Evolutionary conservation across 257 asterid genomes (phyloP), one percentile per base, ranked within the genome.

Genomic region (Solanum ahanhuiri): DNA sequence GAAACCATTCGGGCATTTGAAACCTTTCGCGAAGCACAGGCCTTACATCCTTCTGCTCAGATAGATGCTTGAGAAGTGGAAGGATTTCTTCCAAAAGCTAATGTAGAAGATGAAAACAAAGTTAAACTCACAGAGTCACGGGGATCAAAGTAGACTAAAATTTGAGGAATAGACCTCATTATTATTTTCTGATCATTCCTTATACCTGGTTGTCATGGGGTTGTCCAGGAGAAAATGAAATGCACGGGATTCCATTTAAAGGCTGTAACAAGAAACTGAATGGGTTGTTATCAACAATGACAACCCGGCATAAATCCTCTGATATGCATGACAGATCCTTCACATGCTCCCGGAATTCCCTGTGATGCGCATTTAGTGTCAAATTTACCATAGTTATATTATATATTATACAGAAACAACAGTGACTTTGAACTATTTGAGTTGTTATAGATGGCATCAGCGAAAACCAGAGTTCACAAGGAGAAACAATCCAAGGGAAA

Each of bases 181-280:
- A 23, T 35, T 77, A 25, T 77, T 83, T 83, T 84, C 54, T 30
- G 64, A 23, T 67, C 66, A 34, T 64, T n/a, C 11, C 70, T 22
- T 58, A 12, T 89, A 96, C 98, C 98, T 95, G 98, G 33, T 92
- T 90, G 83, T 96, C 98, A 12, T 91, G 94, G 8, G 98, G 98
- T 85, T 96, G 98, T 37, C 90, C 89, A 39, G 92, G 92, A 73
- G 92, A 91, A 85, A 92, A 92, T 69, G 93, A 91, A 79, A 94
- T 89, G 90, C 99, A 95, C 1, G 99, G 99, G 84, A 95, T 95
- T 86, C 99, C 99, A 85, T 96, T 96, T 69, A 92, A 85, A 54
- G 99, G 99, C 88, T 96, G 99, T 91, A 95, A 89, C 87, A 96
- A 88, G 95, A 96, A 96, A 91, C 99, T 96, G 86, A 95, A 96